Evolutionary conservation across 306 rosid genomes (phyloP), one percentile per base, ranked within the genome.

Genomic region (Clitoria ternatea): DNA sequence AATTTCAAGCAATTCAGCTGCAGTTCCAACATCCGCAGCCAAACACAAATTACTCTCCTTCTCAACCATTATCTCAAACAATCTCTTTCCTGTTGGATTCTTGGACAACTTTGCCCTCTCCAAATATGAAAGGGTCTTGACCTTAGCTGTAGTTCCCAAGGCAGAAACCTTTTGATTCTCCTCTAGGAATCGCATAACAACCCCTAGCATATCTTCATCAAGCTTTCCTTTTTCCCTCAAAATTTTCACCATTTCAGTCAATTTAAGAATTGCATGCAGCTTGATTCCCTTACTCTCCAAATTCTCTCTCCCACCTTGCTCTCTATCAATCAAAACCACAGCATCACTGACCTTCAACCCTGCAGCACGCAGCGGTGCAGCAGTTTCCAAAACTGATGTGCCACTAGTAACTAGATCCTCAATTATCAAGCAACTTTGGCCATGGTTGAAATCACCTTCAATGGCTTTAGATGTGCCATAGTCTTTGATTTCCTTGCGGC

Each of bases 331-430:
- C 85, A 90, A 63, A 32, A 93, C 96, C 9, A 88, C 90, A 14
- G 96, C 92, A 48, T 93, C 97, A 18, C 71, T 70, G 22, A 93
- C 96, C 66, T 79, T 85, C 65, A 90, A 67, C 15, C 98, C 96
- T 11, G 84, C 83, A 1, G 92, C 82, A 11, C 89, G 94, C 32
- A 90, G 54, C 0, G 98, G 96, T 1, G 82, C 98, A 19, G 88
- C 94, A 7, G 97, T 93, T 79, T 93, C 97, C 71, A 93, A 70
- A 18, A 90, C 82, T 4, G 97, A 93, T 6, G 89, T 83, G 65
- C 94, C 97, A 72, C 96, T 90, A 5, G 97, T 93, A 54, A 93
- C 96, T 63, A 93, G 76, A 68, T 90, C 98, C 83, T 93, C 97
- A 23, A 93, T 69, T 32, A 93, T 70, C 66, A 93, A 84, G 80